These are phyloP conservation scores for Chlorella sorokiniana DNA, from an alignment of 139 green algal genomes.

Conservation along the genomic window DNA sequence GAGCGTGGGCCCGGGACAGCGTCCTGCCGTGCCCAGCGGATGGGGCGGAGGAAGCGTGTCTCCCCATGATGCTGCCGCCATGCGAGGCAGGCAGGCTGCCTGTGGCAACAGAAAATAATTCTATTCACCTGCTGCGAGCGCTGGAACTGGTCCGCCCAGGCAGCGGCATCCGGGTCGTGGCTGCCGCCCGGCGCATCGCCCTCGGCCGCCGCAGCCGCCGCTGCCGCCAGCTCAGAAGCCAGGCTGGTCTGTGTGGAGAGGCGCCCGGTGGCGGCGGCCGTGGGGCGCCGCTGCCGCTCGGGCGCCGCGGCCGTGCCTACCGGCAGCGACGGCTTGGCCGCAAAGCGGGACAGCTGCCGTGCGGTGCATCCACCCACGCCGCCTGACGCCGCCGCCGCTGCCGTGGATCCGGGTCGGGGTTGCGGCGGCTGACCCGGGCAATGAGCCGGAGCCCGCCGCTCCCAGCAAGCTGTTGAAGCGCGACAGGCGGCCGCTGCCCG, in stretches of 20 bases:
- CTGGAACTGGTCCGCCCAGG: constrained; percentile 17
- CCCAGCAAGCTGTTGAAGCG: constrained; percentile 29
- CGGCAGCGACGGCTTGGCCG: not conserved
- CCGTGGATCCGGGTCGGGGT: not conserved
- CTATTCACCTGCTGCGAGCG: constrained; percentile 23
- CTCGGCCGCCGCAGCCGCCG: constrained; percentile 9
- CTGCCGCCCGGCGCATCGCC: not conserved
- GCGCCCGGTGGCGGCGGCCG: not conserved
- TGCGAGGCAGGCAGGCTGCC: no score
- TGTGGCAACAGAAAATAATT: no score
- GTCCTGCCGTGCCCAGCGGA: no score
- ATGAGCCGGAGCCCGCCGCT: not conserved
- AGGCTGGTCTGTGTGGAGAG: constrained; percentile 1
- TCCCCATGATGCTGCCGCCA: no score
- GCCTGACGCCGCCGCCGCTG: not conserved
- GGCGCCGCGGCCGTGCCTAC: not conserved
- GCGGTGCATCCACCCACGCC: no score
- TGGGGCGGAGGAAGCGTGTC: no score
- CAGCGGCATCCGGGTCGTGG: constrained; percentile 3
- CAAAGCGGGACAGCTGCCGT: constrained; percentile 19
- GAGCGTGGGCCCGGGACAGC: no score
- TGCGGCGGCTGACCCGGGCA: not conserved
- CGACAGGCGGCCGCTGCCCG: not conserved
- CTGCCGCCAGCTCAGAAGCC: not conserved
- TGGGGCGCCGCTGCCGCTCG: constrained; percentile 15